A percentile compares a stretch with the other conserved stretches of the same genome.
Conservation (phyloP, 1,139 yeast genomes). For the Nakaseomyces nivariensis region DNA sequence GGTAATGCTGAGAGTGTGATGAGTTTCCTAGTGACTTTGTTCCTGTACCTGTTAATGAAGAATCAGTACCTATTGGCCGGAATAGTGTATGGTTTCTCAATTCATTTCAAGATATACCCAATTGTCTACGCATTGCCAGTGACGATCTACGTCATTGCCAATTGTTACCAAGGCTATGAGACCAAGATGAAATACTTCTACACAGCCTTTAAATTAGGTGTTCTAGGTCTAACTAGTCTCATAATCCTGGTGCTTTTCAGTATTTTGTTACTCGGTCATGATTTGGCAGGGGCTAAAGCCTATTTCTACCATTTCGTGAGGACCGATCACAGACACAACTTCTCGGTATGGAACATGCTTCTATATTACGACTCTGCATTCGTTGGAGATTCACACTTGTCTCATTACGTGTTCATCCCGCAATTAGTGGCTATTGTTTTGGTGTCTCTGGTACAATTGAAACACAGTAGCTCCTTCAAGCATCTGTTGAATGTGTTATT, state of each 20-base stretch:
- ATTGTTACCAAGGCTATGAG: conserved; percentile 6
- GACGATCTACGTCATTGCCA: conserved; percentile 16
- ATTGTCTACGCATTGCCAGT: conserved; percentile 64
- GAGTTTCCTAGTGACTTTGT: conserved; percentile 62
- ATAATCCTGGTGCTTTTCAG: conserved; percentile 41
- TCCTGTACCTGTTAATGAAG: conserved; percentile 39
- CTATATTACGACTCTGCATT: conserved; percentile 55
- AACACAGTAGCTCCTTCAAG: conserved; percentile 11
- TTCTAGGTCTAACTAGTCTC: conserved; percentile 21
- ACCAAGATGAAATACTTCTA: not conserved
- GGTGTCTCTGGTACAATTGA: conserved; percentile 11
- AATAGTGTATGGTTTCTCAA: conserved; percentile 58
- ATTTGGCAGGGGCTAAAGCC: conserved; percentile 25
- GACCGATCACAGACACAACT: conserved; percentile 89
- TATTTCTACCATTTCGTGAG: conserved; percentile 76
- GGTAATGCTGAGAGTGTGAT: conserved; percentile 90
- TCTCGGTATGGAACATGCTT: conserved; percentile 73
- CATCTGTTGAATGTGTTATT: conserved; percentile 49
- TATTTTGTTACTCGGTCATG: conserved; percentile 15
- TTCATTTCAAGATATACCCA: conserved; percentile 89
- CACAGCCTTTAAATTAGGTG: conserved; percentile 6
- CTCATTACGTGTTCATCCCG: conserved; percentile 67
- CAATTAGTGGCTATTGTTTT: conserved; percentile 44
- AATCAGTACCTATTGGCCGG: conserved; percentile 44
- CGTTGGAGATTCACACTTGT: conserved; percentile 7